Percentiles rank a stretch among this genome's conserved stretches.
Conservation (phyloP, 495 filamentous ascomycete species). For the Penicillium mononematosum region DNA sequence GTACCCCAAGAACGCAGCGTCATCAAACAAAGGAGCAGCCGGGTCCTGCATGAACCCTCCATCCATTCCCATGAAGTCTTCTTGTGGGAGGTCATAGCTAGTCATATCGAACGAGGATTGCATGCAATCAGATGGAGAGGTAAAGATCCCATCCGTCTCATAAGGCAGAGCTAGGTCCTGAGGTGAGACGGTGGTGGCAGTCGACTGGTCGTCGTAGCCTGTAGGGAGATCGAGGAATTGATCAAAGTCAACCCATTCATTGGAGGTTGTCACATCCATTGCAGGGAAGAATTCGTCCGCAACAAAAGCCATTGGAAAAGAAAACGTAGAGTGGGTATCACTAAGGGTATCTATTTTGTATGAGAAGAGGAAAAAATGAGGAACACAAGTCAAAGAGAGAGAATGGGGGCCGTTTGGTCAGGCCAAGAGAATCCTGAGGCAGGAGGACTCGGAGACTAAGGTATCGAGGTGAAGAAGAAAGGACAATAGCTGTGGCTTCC, state of each 20-base stretch:
- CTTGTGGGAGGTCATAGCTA: slow-evolving; percentile 27
- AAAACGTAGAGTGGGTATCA: slow-evolving; percentile 11
- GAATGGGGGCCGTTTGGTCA: background rate
- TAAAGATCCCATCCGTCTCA: slow-evolving; percentile 26
- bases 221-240: slow-evolving; percentile 40
- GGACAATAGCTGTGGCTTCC: slow-evolving; percentile 2
- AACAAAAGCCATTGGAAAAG: slow-evolving; percentile 26
- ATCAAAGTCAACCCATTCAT: slow-evolving; percentile 43
- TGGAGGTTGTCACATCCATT: slow-evolving; percentile 16
- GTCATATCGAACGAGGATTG: slow-evolving; percentile 31
- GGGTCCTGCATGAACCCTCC: slow-evolving; percentile 28
- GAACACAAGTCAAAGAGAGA: slow-evolving; percentile 8
- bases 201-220: slow-evolving; percentile 33
- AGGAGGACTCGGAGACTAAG: slow-evolving; percentile 2
- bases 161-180: slow-evolving; percentile 33
- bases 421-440: slow-evolving; percentile 4
- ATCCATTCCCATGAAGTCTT: slow-evolving; percentile 23
- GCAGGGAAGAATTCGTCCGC: slow-evolving; percentile 24
- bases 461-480: background rate
- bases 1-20: slow-evolving; percentile 26
- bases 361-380: background rate
- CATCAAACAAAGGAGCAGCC: slow-evolving; percentile 25
- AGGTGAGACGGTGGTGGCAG: slow-evolving; percentile 38
- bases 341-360: slow-evolving; percentile 13
- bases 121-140: slow-evolving; percentile 22